Conservation (phyloP, 768 basidiomycete species). For the Leucosporidium creatinivorum region DNA sequence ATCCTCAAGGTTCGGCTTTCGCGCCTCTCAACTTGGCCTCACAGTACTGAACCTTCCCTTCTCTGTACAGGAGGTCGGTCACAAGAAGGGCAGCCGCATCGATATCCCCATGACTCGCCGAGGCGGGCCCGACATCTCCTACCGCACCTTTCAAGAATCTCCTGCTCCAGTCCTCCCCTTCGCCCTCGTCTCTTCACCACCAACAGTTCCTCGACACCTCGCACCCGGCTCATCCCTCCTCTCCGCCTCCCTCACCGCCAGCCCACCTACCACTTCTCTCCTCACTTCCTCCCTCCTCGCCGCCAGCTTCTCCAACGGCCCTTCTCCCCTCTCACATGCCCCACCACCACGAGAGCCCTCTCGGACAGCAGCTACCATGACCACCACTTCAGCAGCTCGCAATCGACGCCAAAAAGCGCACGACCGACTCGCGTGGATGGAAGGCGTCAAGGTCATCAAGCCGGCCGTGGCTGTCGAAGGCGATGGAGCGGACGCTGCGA, state of each 20-base stretch:
- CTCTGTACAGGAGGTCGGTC: constrained; percentile 39
- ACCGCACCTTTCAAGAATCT: constrained; percentile 24
- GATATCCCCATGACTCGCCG: constrained; percentile 42
- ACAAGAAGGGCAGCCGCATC: constrained; percentile 41
- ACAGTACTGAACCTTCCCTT: not conserved
- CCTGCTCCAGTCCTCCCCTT: constrained; percentile 8
- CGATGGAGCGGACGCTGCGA: not conserved
- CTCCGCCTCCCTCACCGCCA: constrained; percentile 15
- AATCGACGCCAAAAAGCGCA: constrained; percentile 18
- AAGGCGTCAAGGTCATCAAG: constrained; percentile 17
- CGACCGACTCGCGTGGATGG: constrained; percentile 34
- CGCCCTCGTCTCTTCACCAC: not conserved
- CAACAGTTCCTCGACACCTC: constrained; percentile 6
- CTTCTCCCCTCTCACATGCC: not conserved
- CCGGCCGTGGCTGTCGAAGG: not conserved
- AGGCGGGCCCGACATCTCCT: constrained; percentile 42
- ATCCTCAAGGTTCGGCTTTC: constrained; percentile 54
- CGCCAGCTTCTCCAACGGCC: not conserved
- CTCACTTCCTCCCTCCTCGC: constrained; percentile 25
- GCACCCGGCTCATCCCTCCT: constrained; percentile 9
- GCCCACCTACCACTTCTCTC: not conserved
- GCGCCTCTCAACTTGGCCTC: not conserved
- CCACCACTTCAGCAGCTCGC: constrained; percentile 16
- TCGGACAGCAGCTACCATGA: constrained; percentile 15
- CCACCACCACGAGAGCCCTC: not conserved